Evolutionary conservation across 345 rosid genomes (phyloP).

Genomic region (Citrus sp.): DNA sequence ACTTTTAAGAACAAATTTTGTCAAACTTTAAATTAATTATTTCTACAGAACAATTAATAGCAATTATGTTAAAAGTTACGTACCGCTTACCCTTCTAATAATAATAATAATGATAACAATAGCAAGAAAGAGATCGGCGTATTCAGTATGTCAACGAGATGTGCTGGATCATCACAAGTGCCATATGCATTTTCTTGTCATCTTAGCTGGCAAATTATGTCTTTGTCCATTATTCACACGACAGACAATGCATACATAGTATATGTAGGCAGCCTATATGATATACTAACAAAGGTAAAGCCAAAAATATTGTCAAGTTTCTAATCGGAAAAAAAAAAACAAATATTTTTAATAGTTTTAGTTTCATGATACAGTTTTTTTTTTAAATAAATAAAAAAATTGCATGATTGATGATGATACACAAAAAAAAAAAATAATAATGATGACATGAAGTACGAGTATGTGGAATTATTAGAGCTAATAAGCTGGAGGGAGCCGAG

Average conservation of each 20-base stretch:
- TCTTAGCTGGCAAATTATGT: background rate
- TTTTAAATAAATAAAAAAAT: no score
- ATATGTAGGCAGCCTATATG: background rate
- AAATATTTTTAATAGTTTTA: no score
- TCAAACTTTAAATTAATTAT: no score
- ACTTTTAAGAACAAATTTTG: no score
- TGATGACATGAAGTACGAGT: background rate
- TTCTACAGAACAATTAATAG: accelerated
- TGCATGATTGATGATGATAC: background rate
- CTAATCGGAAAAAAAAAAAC: no score
- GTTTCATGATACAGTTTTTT: no score
- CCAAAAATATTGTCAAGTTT: background rate
- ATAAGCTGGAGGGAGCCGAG: background rate
- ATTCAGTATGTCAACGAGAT: background rate
- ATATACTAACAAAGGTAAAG: background rate
- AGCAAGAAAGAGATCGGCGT: no score
- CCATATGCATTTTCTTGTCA: background rate
- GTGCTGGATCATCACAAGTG: background rate
- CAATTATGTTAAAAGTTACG: no score
- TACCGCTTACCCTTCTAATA: no score
- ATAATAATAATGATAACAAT: no score
- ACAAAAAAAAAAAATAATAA: background rate
- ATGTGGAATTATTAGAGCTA: background rate
- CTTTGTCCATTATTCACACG: background rate
- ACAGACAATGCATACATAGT: background rate